Conservation (phyloP, 768 basidiomycete species). For the Kwoniella sp. region DNA sequence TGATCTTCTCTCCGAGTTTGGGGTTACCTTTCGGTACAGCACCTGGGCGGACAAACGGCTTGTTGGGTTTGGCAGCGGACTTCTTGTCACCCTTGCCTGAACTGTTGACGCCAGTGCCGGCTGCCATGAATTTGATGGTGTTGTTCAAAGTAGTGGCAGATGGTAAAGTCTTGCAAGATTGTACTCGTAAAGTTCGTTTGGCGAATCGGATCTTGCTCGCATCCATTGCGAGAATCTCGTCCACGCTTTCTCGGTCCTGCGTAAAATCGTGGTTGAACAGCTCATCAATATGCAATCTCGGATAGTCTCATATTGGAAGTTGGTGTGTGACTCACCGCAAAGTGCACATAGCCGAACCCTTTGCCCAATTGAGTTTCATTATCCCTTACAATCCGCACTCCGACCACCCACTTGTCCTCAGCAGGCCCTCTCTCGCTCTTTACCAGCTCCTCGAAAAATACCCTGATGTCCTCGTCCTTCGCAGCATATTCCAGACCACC, state of each 20-base stretch:
- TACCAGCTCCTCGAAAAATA: slow-evolving; percentile 80
- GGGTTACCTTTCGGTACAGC: slow-evolving; percentile 77
- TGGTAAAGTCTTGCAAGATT: slow-evolving; percentile 77
- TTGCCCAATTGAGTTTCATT: slow-evolving; percentile 90
- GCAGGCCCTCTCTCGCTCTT: slow-evolving; percentile 66
- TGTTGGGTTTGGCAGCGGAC: slow-evolving; percentile 15
- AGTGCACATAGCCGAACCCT: slow-evolving; percentile 91
- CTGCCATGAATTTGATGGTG: slow-evolving; percentile 42
- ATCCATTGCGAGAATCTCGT: slow-evolving; percentile 84
- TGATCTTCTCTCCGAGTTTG: slow-evolving; percentile 73
- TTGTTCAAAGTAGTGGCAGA: slow-evolving; percentile 45
- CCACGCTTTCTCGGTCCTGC: slow-evolving; percentile 87
- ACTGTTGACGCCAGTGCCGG: slow-evolving; percentile 21
- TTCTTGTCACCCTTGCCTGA: slow-evolving; percentile 20
- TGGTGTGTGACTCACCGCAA: slow-evolving; percentile 65
- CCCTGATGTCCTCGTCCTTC: slow-evolving; percentile 83
- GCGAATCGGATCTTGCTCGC: slow-evolving; percentile 80
- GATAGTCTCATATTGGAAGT: neutral
- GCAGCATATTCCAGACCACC: slow-evolving; percentile 90
- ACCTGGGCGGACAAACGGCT: slow-evolving; percentile 5
- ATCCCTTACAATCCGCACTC: slow-evolving; percentile 86
- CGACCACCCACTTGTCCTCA: slow-evolving; percentile 64
- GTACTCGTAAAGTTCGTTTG: slow-evolving; percentile 86
- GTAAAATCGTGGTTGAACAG: neutral
- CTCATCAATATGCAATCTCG: slow-evolving; percentile 4